These are phyloP conservation scores for Xylaria acuta DNA, from an alignment of 495 filamentous ascomycete species.

Conservation along the genomic window DNA sequence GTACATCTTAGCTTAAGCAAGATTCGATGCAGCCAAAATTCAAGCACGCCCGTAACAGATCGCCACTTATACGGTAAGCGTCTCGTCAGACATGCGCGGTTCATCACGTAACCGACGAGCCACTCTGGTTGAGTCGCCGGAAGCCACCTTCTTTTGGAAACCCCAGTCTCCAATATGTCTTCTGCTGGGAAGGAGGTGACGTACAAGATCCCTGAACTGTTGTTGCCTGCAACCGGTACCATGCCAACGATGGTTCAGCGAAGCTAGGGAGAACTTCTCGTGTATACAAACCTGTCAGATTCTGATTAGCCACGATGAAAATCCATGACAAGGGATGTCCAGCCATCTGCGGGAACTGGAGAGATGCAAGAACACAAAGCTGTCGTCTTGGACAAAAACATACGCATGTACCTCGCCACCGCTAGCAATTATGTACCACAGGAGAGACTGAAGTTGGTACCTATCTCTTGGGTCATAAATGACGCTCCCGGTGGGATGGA, in stretches of 20 bases:
- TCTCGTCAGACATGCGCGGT: neutral
- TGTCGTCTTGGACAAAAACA: neutral
- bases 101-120: neutral
- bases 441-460: neutral
- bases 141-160: neutral
- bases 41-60: neutral
- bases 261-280: neutral
- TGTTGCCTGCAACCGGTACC: neutral
- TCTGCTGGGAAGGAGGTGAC: neutral
- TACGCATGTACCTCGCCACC: neutral
- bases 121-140: neutral
- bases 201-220: neutral
- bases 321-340: neutral
- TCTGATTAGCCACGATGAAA: neutral
- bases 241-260: too few relatives aligned
- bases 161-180: neutral
- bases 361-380: neutral
- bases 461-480: neutral
- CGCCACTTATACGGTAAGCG: neutral
- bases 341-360: neutral
- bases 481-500: neutral
- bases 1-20: neutral
- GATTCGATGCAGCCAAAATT: neutral
- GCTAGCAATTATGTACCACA: neutral
- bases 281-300: neutral